Percentiles rank a stretch among this genome's conserved stretches.
Conservation (phyloP, 192 early-diverging fungal species). For the Radiomyces spectabilis region DNA sequence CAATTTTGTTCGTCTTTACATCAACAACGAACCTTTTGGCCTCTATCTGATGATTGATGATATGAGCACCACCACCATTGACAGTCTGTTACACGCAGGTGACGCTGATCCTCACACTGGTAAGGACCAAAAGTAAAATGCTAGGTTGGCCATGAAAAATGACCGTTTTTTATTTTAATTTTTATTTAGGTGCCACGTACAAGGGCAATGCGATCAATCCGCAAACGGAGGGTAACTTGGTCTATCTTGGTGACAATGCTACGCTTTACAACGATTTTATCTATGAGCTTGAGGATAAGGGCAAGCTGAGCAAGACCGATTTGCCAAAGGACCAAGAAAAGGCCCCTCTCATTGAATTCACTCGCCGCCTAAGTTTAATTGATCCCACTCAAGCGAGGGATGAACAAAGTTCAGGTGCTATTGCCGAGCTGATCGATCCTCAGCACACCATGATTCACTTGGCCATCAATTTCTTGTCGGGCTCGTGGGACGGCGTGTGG, state of each 20-base stretch:
- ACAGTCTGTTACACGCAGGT: constrained; percentile 1
- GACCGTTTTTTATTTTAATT: too few relatives aligned
- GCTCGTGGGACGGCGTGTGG: constrained; percentile 30
- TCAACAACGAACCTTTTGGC: constrained; percentile 36
- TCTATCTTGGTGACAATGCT: constrained; percentile 3
- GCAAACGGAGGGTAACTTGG: constrained; percentile 10
- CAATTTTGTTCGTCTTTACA: constrained; percentile 31
- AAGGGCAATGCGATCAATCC: constrained; percentile 18
- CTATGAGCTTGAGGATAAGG: constrained; percentile 11
- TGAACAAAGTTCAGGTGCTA: neutral
- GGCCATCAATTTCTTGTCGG: constrained; percentile 30
- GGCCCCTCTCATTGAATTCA: constrained; percentile 8
- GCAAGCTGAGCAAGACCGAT: neutral
- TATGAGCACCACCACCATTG: constrained; percentile 5
- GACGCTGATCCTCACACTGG: neutral
- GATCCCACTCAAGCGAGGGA: constrained; percentile 7
- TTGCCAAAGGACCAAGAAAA: constrained; percentile 3
- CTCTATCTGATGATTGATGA: constrained; percentile 39
- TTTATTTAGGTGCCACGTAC: constrained; percentile 13
- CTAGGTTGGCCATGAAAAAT: too few relatives aligned
- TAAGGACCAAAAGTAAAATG: too few relatives aligned
- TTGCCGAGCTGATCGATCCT: constrained; percentile 6
- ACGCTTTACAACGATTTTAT: constrained; percentile 2
- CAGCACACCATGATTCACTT: constrained; percentile 11
- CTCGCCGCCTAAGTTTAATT: neutral